Evolutionary conservation across 2,329 filamentous ascomycete species (phyloP), one percentile per base, ranked within the genome.

Genomic region (Myriosclerotinia curreyana): DNA sequence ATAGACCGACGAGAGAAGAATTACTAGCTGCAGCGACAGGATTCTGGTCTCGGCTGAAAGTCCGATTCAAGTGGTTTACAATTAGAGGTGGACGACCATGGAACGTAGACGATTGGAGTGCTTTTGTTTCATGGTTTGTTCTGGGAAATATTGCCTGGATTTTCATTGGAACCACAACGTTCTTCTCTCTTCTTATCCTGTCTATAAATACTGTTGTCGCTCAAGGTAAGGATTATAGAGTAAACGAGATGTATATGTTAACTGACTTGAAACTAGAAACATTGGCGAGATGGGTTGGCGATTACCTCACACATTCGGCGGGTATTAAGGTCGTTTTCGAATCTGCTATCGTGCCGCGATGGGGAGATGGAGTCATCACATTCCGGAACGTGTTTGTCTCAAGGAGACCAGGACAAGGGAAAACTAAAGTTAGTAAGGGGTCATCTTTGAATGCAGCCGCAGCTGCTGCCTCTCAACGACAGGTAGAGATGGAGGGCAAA

Each of bases 371-470:
- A 40, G 94, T 98, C 49, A 99, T 99, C 68, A 93, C 91, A 0
- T 96, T 99, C 78, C 89, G 91, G 71, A 98, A 97, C 73, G 95
- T 99, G 12, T 98, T 96, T 73, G 91, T 99, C 2, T 98, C 95
- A 17, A 84, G 93, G 65, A 82, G 95, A 55, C 95, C 95, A 2
- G 94, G 95, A 5, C 91, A 96, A 75, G 82, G 85, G 44, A 84
- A 85, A 66, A 90, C 90, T 1, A 89, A 92, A 62, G 94, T 99
- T 64, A 95, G 86, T 76, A 98, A 99, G 77, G 95, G 95, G 11
- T 96, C 94, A 6, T 90, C 92, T 2, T 84, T 86, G 34, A 89
- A 87, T 68, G 93, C 92, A 7, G 94, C 93, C 0, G 92, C 92
- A 0, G 91, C 89, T 0, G 92, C 92, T 0, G 93, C 92, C 0